Conservation (phyloP, 495 filamentous ascomycete species). For the Copromyces sp. region DNA sequence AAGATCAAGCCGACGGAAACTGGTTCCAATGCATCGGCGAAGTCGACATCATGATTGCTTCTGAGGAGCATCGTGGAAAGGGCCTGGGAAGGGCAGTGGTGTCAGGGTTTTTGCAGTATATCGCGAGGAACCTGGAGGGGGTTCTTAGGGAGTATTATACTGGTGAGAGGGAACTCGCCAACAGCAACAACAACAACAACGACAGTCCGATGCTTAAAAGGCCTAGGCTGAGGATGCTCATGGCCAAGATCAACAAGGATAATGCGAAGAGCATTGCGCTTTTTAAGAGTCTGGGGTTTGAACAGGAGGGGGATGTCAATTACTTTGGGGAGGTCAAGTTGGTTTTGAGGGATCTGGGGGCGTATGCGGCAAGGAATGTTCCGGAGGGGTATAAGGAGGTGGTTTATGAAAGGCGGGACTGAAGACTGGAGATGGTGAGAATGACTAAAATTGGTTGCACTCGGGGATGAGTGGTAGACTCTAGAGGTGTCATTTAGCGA, state of each 20-base stretch:
- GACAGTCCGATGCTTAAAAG: neutral
- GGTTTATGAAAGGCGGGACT: slow-evolving; percentile 8
- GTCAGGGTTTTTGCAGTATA: slow-evolving; percentile 57
- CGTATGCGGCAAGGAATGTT: neutral
- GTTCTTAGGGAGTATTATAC: slow-evolving; percentile 51
- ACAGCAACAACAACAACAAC: neutral
- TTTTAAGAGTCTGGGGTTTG: slow-evolving; percentile 38
- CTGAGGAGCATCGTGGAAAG: slow-evolving; percentile 40
- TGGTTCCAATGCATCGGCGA: slow-evolving; percentile 48
- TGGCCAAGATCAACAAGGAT: slow-evolving; percentile 35
- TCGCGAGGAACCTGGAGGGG: slow-evolving; percentile 34
- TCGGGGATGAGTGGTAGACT: neutral
- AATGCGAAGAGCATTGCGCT: slow-evolving; percentile 33
- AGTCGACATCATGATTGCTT: slow-evolving; percentile 83
- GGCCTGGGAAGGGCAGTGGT: slow-evolving; percentile 60
- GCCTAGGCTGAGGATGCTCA: slow-evolving; percentile 21
- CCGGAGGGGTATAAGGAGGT: slow-evolving; percentile 18
- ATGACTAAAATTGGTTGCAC: neutral
- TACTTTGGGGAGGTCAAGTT: slow-evolving; percentile 43
- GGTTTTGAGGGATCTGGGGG: slow-evolving; percentile 21
- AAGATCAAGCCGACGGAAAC: slow-evolving; percentile 12
- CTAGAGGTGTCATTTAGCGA: neutral
- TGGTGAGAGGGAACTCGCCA: neutral
- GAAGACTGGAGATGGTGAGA: neutral
- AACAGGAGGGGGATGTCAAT: slow-evolving; percentile 32